phyloP scores from a whole-genome alignment of 306 rosid genomes.

The Rosa chinensis region DNA sequence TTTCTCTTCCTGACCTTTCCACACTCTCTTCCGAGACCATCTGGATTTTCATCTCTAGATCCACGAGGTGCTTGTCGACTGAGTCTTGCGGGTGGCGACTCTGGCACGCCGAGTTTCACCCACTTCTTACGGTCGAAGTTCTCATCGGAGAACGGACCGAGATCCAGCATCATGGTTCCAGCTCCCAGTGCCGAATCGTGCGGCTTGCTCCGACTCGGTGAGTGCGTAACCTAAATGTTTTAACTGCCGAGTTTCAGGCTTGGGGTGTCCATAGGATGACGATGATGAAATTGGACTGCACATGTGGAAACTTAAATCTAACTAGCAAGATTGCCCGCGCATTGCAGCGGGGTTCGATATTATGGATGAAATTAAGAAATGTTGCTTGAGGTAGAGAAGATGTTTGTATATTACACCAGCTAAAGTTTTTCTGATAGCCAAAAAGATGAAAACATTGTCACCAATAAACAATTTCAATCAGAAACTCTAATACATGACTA shows the following conservation, averaged over 20 bases:
- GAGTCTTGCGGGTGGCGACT: conserved; percentile 84
- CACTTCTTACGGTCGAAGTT: conserved; percentile 90
- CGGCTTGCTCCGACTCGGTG: too few relatives aligned
- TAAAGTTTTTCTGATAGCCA: too few relatives aligned
- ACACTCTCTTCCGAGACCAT: conserved; percentile 78
- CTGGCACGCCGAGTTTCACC: conserved; percentile 87
- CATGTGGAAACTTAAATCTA: neutral
- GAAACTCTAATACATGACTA: too few relatives aligned
- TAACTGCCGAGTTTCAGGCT: neutral
- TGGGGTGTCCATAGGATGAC: neutral
- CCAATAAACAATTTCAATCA: too few relatives aligned
- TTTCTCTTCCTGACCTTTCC: too few relatives aligned
- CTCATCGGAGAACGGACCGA: conserved; percentile 82
- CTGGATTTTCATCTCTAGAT: conserved; percentile 94
- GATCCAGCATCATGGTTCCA: conserved; percentile 75
- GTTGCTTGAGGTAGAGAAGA: too few relatives aligned
- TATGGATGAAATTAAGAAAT: too few relatives aligned
- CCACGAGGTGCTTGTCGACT: conserved; percentile 78
- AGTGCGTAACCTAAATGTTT: conserved; percentile 27
- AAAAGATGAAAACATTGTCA: too few relatives aligned
- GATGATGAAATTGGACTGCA: neutral
- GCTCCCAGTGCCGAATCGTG: neutral
- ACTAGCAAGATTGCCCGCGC: too few relatives aligned
- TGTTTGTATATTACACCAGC: too few relatives aligned
- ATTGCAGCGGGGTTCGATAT: too few relatives aligned